Evolutionary conservation across 768 basidiomycete species (phyloP).

Genomic region (Lactifluus echinatus): DNA sequence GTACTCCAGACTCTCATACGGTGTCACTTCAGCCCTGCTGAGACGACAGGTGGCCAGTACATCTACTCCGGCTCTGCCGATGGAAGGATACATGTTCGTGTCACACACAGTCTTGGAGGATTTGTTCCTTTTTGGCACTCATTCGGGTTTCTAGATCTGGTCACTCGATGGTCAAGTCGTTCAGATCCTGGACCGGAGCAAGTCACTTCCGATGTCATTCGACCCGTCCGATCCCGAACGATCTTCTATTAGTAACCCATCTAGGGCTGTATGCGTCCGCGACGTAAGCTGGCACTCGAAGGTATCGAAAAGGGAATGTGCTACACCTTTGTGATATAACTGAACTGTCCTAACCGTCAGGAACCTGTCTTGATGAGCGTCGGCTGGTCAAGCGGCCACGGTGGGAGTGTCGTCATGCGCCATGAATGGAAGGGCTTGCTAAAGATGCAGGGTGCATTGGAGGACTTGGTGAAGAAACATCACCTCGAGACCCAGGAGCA

Average conservation of each 20-base stretch:
- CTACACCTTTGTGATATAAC: not conserved
- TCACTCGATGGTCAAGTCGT: constrained; percentile 84
- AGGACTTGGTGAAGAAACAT: constrained; percentile 66
- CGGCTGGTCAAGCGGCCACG: constrained; percentile 65
- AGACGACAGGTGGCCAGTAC: constrained; percentile 89
- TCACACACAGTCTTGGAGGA: not conserved
- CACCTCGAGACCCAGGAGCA: constrained; percentile 28
- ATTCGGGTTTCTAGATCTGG: constrained; percentile 70
- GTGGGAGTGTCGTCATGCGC: constrained; percentile 73
- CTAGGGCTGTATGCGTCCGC: constrained; percentile 55
- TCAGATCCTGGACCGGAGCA: constrained; percentile 74
- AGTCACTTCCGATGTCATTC: constrained; percentile 57
- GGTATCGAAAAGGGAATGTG: constrained; percentile 30
- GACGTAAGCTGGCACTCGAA: constrained; percentile 94
- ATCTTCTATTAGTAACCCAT: constrained; percentile 23
- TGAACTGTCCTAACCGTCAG: constrained; percentile 27
- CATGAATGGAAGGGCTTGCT: constrained; percentile 95
- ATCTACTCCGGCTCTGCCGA: constrained; percentile 91
- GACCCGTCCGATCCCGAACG: constrained; percentile 62
- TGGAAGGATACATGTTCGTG: constrained; percentile 69
- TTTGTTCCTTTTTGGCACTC: not conserved
- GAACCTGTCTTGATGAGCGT: constrained; percentile 90
- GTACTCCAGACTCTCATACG: constrained; percentile 89
- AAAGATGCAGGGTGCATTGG: constrained; percentile 55
- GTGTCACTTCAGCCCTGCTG: constrained; percentile 90